Evolutionary conservation across 2,329 filamentous ascomycete species (phyloP).

Genomic region (Penicillium sp.): DNA sequence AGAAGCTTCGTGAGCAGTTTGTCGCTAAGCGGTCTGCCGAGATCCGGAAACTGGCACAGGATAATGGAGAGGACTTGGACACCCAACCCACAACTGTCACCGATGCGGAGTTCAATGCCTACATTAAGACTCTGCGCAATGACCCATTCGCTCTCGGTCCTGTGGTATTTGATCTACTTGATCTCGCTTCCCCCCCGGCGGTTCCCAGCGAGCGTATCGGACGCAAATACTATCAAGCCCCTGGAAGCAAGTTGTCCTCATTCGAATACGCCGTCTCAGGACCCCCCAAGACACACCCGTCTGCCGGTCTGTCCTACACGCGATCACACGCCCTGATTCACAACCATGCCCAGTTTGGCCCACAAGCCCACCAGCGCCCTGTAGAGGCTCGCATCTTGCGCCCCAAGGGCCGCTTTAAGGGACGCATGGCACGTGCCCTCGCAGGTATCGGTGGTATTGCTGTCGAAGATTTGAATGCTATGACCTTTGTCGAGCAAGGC

Average conservation of each 20-base stretch:
- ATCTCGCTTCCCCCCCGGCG: slow-evolving; percentile 52
- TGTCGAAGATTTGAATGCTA: slow-evolving; percentile 39
- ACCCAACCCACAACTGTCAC: slow-evolving; percentile 31
- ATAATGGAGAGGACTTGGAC: slow-evolving; percentile 41
- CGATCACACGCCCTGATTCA: slow-evolving; percentile 55
- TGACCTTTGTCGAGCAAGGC: slow-evolving; percentile 34
- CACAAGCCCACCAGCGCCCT: slow-evolving; percentile 54
- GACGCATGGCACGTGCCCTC: slow-evolving; percentile 34
- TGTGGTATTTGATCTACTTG: slow-evolving; percentile 57
- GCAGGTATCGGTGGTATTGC: slow-evolving; percentile 46
- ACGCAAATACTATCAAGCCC: slow-evolving; percentile 38
- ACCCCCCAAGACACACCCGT: slow-evolving; percentile 64
- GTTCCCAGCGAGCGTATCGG: slow-evolving; percentile 38
- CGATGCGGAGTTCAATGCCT: slow-evolving; percentile 49
- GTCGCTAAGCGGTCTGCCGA: slow-evolving; percentile 37
- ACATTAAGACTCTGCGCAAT: slow-evolving; percentile 47
- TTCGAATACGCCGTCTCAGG: slow-evolving; percentile 48
- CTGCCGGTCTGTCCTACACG: slow-evolving; percentile 62
- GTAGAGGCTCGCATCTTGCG: slow-evolving; percentile 59
- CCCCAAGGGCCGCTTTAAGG: slow-evolving; percentile 42
- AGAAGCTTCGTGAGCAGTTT: slow-evolving; percentile 38
- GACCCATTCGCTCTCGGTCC: slow-evolving; percentile 51
- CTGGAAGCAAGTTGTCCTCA: slow-evolving; percentile 37
- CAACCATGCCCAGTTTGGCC: slow-evolving; percentile 63
- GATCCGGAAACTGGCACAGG: slow-evolving; percentile 40